Conservation (phyloP, 805 yeast genomes). For the Cyberlindnera samutprakarnensis region DNA sequence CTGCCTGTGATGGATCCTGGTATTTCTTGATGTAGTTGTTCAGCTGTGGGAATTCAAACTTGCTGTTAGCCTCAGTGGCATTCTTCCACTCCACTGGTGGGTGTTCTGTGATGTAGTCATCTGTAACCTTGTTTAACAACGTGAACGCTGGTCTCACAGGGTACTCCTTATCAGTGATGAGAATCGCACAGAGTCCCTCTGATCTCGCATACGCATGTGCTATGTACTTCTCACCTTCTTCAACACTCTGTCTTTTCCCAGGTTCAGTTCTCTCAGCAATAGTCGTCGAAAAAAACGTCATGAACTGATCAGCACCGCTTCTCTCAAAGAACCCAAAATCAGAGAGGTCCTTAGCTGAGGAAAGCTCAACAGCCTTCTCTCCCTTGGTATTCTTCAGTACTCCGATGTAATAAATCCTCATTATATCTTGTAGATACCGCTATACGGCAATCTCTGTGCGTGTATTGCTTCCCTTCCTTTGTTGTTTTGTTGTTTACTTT, state of each 20-base stretch:
- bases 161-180: constrained; percentile 90
- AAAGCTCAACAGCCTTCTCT: constrained; percentile 64
- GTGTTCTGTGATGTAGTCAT: constrained; percentile 80
- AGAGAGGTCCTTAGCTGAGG: constrained; percentile 74
- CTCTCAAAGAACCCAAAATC: constrained; percentile 89
- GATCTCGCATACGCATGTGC: constrained; percentile 88
- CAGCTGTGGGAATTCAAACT: constrained; percentile 50
- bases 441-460: no score
- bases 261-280: constrained; percentile 81
- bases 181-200: constrained; percentile 88
- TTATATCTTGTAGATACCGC: constrained; percentile 24
- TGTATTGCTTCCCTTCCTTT: no score
- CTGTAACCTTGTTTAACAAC: constrained; percentile 79
- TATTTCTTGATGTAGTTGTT: constrained; percentile 70
- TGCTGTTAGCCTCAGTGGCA: constrained; percentile 36
- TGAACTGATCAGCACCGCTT: constrained; percentile 76
- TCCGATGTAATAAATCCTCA: constrained; percentile 92
- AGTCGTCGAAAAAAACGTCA: constrained; percentile 90
- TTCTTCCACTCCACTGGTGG: constrained; percentile 67
- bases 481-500: no score
- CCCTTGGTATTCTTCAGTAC: constrained; percentile 56
- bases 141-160: constrained; percentile 97
- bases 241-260: constrained; percentile 91
- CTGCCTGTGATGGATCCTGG: constrained; percentile 97
- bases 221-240: constrained; percentile 66